These are phyloP conservation scores for Podaxis sp. DNA, from an alignment of 768 basidiomycete species.

Conservation along the genomic window DNA sequence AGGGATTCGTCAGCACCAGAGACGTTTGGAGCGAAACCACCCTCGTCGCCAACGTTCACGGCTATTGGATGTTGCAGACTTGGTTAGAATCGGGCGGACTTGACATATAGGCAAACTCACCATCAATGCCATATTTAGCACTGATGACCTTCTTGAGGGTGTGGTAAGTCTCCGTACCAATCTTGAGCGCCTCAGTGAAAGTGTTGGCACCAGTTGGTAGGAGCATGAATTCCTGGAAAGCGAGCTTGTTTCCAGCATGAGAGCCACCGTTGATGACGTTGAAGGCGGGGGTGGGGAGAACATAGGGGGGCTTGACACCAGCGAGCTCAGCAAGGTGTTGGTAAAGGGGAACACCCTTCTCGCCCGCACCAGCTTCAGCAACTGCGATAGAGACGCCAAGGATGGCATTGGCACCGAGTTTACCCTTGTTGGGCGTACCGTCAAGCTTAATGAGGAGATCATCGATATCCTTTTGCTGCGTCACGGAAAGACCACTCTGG, in stretches of 20 bases:
- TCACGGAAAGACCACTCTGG: slow-evolving; percentile 79
- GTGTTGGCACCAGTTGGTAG: slow-evolving; percentile 88
- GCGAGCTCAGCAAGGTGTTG: slow-evolving; percentile 95
- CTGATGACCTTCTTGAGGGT: slow-evolving; percentile 98
- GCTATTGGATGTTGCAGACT: slow-evolving; percentile 45
- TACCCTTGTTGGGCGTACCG: slow-evolving; percentile 97
- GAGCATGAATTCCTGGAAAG: slow-evolving; percentile 99
- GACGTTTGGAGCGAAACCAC: slow-evolving; percentile 99
- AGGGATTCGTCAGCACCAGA: slow-evolving; percentile 96
- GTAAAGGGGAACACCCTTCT: slow-evolving; percentile 95
- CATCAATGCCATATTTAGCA: slow-evolving; percentile 98
- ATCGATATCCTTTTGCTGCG: slow-evolving; percentile 92
- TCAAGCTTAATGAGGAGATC: slow-evolving; percentile 98
- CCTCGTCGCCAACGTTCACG: slow-evolving; percentile 99
- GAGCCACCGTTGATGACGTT: slow-evolving; percentile 99
- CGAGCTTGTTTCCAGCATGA: slow-evolving; percentile 99
- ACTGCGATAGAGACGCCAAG: slow-evolving; percentile 98
- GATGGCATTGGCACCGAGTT: slow-evolving; percentile 98
- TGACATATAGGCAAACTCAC: slow-evolving; percentile 37
- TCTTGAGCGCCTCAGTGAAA: slow-evolving; percentile 98
- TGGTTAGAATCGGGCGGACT: background rate
- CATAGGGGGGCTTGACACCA: slow-evolving; percentile 90
- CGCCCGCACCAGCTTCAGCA: slow-evolving; percentile 88
- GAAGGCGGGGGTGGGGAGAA: slow-evolving; percentile 91
- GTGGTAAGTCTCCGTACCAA: slow-evolving; percentile 97